These are phyloP conservation scores for Amylostereum areolatum DNA, from an alignment of 1,284 basidiomycete genomes.

Conservation along the genomic window DNA sequence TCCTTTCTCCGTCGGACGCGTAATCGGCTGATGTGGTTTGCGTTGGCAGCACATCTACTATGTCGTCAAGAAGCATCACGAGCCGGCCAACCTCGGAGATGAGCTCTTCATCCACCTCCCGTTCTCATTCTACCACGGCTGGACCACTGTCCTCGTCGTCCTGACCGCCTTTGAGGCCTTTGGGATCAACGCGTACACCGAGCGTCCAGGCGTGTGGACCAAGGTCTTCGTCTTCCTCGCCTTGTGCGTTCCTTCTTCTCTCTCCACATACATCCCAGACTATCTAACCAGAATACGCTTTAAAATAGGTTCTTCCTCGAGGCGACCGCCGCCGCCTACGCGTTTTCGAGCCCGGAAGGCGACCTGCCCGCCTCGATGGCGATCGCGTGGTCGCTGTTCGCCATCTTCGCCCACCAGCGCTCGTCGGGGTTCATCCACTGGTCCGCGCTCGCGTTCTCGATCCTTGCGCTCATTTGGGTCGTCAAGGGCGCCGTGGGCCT, in stretches of 20 bases:
- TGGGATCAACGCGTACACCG: constrained; percentile 65
- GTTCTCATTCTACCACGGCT: constrained; percentile 92
- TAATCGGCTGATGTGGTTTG: too few relatives aligned
- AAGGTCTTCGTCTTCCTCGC: constrained; percentile 92
- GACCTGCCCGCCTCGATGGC: constrained; percentile 87
- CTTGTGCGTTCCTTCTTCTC: constrained; percentile 37
- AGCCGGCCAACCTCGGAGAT: constrained; percentile 57
- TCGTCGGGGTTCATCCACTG: constrained; percentile 81
- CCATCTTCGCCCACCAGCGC: constrained; percentile 72
- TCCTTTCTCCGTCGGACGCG: not conserved
- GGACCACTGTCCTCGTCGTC: constrained; percentile 89
- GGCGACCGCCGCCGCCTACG: constrained; percentile 86
- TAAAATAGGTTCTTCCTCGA: constrained; percentile 81
- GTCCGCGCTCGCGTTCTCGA: constrained; percentile 80
- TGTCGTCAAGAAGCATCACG: constrained; percentile 81
- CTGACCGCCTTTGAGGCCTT: constrained; percentile 89
- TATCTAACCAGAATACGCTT: constrained; percentile 11
- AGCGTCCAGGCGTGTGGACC: constrained; percentile 80
- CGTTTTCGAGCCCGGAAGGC: constrained; percentile 84
- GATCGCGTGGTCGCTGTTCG: constrained; percentile 80
- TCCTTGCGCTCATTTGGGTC: constrained; percentile 82
- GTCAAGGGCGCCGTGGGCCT: constrained; percentile 64
- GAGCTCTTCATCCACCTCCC: constrained; percentile 83
- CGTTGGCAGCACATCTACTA: constrained; percentile 77
- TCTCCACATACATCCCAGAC: constrained; percentile 4